Base-by-base conservation (phyloP, 805 yeast species). In the Kodamaea kakaduensis region DNA sequence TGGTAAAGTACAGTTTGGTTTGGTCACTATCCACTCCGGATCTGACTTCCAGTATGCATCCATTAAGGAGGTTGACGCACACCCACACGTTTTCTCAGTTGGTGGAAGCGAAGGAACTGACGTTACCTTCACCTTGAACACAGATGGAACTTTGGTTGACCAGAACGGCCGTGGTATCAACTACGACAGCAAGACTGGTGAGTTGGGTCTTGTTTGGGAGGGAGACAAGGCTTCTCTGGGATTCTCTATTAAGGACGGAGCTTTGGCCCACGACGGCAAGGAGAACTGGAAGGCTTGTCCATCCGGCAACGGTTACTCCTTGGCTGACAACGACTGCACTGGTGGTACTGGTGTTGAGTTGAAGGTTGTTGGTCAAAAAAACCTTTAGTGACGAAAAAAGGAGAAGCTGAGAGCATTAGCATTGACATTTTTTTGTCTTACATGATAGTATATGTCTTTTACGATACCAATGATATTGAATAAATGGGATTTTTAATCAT, bases 231-330 rank as follows among this genome's bases (percentile, higher is more conserved):
- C 69, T 31, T 52, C 69, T 19, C 40, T 58, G 14, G 66, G 70
- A 3, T 73, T 67, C 48, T 45, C 69, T 16, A 56, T 73, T 43
- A 18, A 46, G 5, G 50, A 57, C 28, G 70, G 67, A 23, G 17
- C 13, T 12, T 59, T 73, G 50, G 44, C 46, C 3, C 64, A 53
- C 49, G 40, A 57, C 23, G 64, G 60, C 30, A 44, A 54, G 19
- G 44, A 52, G 17, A 59, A 48, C 25, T 72, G 69, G 58, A 50
- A 53, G 24, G 71, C 71, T 21, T 60, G 67, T 38, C 64, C 67
- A 22, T 43, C 57, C 22, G 58, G 54, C 10, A 44, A 40, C 17
- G 44, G 52, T 46, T 52, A 24, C 42, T 51, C 54, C 3, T 56
- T 59, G 43, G 41, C 58, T 27, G 47, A 36, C 40, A 51, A 52